Evolutionary conservation across 2,329 filamentous ascomycete genomes (phyloP), one percentile per base, ranked within the genome.

Genomic region (Trichophyton mentagrophytes): DNA sequence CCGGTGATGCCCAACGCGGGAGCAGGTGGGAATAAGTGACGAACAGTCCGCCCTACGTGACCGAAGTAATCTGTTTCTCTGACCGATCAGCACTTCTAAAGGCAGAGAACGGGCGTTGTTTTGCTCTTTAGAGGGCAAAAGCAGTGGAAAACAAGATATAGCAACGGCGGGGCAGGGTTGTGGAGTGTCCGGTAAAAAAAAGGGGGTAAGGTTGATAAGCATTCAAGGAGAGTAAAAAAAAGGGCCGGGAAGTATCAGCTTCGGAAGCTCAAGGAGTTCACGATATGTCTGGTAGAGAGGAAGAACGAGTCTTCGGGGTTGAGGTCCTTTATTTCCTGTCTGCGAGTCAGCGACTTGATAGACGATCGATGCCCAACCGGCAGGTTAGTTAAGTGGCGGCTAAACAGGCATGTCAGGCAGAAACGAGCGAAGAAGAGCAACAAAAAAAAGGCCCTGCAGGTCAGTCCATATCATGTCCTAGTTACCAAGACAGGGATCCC

Each of bases 321-420:
- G 49, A 22, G 22, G 49, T 53, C 33, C 33, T 38, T 38, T 53
- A 30, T 53, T 33, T 53, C 17, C 27, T 25, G 17, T 15, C 17
- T 53, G 40, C 40, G n/a, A 30, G 22, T 53, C 9, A 30, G 49
- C 33, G 33, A 38, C 9, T 53, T 33, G 27, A 22, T 53, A 22
- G 20, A 7, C 3, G 22, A 53, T 53, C 49, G 49, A 20, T 53
- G 49, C 49, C 49, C 49, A 53, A 53, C 49, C 17, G 27, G 11
- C 22, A 7, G 13, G n/a, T n/a, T n/a, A n/a, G 9, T 30, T 30
- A 11, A 33, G 49, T 33, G 49, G 49, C 49, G 49, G 49, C 49
- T 53, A 53, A 33, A 53, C 22, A 33, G 49, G 49, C 49, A 33
- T 30, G 49, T 53, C 49, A 53, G 49, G 49, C 49, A 53, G 49